Conservation (phyloP, 2,329 filamentous ascomycete species). For the Xylariaceae sp. region DNA sequence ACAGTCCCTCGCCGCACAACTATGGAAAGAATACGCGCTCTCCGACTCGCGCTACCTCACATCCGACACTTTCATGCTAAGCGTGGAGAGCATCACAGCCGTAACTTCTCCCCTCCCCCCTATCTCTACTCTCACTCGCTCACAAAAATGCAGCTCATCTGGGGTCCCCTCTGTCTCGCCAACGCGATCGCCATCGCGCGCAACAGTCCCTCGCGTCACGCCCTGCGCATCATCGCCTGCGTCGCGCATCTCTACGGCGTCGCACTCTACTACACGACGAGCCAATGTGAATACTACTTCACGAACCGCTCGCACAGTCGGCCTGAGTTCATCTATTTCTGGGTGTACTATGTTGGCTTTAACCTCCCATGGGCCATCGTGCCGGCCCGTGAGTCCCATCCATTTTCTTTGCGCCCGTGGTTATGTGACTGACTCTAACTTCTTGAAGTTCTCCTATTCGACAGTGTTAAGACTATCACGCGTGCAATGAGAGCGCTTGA, state of each 20-base stretch:
- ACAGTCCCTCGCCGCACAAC: slow-evolving; percentile 71
- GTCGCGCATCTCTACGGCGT: slow-evolving; percentile 56
- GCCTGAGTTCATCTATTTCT: slow-evolving; percentile 57
- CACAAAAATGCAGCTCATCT: slow-evolving; percentile 40
- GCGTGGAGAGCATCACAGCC: slow-evolving; percentile 76
- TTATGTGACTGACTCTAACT: neutral
- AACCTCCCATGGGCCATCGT: slow-evolving; percentile 57
- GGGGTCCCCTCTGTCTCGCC: slow-evolving; percentile 54
- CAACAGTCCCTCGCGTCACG: slow-evolving; percentile 43
- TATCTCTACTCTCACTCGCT: neutral
- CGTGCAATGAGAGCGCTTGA: slow-evolving; percentile 27
- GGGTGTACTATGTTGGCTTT: slow-evolving; percentile 58
- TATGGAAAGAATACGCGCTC: slow-evolving; percentile 89
- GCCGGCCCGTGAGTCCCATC: slow-evolving; percentile 44
- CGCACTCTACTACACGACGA: slow-evolving; percentile 58
- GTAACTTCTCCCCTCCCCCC: slow-evolving; percentile 39
- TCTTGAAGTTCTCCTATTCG: slow-evolving; percentile 26
- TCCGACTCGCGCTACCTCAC: slow-evolving; percentile 85
- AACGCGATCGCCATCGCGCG: slow-evolving; percentile 43
- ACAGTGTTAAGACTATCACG: slow-evolving; percentile 27
- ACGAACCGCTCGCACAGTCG: slow-evolving; percentile 48
- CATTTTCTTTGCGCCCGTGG: neutral
- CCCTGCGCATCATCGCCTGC: slow-evolving; percentile 47
- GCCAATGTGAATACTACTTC: slow-evolving; percentile 43
- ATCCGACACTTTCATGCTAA: slow-evolving; percentile 77